phyloP scores from a whole-genome alignment of 2,329 filamentous ascomycete genomes.

The Didymella arachidicola region DNA sequence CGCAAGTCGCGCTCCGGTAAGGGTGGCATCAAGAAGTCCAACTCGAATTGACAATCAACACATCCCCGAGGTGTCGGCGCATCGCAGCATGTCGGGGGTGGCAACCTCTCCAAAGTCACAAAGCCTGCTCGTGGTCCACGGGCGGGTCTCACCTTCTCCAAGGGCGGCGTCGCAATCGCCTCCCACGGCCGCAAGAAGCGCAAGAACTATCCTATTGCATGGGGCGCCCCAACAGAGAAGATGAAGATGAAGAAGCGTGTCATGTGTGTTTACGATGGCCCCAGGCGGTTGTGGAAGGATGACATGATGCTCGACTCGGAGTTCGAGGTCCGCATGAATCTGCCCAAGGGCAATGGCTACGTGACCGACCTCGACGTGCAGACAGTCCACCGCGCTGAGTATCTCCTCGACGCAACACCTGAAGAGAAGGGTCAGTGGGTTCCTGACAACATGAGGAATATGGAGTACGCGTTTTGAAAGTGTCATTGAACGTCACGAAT shows the following conservation, averaged over 20 bases:
- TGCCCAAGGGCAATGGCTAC: constrained; percentile 73
- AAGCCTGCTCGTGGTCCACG: constrained; percentile 52
- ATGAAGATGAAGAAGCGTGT: constrained; percentile 99
- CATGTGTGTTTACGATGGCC: constrained; percentile 89
- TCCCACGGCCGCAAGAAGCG: constrained; percentile 80
- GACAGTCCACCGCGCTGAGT: constrained; percentile 87
- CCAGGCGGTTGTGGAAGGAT: constrained; percentile 89
- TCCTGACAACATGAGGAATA: constrained; percentile 67
- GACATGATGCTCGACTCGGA: constrained; percentile 98
- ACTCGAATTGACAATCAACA: constrained; percentile 61
- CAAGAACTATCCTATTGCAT: constrained; percentile 90
- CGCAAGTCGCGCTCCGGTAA: constrained; percentile 57
- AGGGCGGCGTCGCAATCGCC: constrained; percentile 71
- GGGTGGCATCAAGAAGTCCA: constrained; percentile 59
- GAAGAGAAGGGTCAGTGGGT: constrained; percentile 90
- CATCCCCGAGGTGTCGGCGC: constrained; percentile 58
- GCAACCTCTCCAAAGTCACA: constrained; percentile 42
- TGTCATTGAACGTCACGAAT: constrained; percentile 8
- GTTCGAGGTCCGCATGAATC: constrained; percentile 87
- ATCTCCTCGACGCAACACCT: constrained; percentile 77
- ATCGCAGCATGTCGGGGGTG: constrained; percentile 47
- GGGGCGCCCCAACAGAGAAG: constrained; percentile 90
- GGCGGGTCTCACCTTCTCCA: constrained; percentile 77
- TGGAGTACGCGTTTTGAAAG: constrained; percentile 17
- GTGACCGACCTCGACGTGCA: constrained; percentile 93